These are phyloP conservation scores for Cladosporium sp. DNA, from an alignment of 2,329 filamentous ascomycete genomes.

Conservation along the genomic window DNA sequence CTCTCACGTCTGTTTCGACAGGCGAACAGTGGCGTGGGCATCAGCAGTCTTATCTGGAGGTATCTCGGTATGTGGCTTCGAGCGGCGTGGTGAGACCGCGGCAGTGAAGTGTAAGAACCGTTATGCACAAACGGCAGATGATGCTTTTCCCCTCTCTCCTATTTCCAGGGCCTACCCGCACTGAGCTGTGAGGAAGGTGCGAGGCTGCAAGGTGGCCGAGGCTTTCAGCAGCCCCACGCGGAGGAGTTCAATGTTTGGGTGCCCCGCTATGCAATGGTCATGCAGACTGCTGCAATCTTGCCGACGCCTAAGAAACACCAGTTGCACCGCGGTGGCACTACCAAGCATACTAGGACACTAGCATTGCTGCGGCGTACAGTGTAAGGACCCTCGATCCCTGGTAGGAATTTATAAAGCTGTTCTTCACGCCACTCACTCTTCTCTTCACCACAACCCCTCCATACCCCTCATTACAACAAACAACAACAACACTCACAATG, in stretches of 20 bases:
- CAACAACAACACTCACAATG: constrained; percentile 36
- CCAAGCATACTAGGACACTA: constrained; percentile 1
- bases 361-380: not conserved
- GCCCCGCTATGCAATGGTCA: not conserved
- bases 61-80: not conserved
- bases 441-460: not conserved
- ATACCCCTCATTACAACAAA: not conserved
- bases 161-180: not conserved
- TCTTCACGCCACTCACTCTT: not conserved
- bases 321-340: not conserved
- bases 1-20: not conserved
- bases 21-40: not conserved
- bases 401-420: constrained; percentile 3
- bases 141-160: not conserved
- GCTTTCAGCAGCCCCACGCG: not conserved
- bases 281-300: not conserved
- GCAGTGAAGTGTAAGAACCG: not conserved
- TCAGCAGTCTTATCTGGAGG: not conserved
- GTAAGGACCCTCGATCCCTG: not conserved
- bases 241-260: not conserved
- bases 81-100: not conserved
- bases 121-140: not conserved
- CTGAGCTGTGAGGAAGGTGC: not conserved
- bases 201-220: not conserved
- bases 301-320: constrained; percentile 1